Evolutionary conservation across 1,284 basidiomycete genomes (phyloP).

Genomic region (Naganishia liquefaciens): DNA sequence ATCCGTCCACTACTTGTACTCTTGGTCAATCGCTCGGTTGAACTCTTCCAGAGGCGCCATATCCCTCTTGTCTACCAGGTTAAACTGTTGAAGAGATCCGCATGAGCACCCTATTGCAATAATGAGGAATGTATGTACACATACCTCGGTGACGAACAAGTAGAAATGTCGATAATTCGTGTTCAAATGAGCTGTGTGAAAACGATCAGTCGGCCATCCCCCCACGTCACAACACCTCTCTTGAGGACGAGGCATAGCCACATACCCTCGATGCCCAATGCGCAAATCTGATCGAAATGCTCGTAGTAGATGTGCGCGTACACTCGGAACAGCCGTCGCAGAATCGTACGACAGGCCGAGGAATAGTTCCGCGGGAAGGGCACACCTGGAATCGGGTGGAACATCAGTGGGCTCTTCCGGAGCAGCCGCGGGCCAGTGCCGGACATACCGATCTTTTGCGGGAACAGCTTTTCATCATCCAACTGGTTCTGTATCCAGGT

Average conservation of each 20-base stretch:
- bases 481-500: conserved; percentile 94
- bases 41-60: conserved; percentile 93
- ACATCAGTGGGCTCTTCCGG: neutral
- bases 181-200: conserved; percentile 82
- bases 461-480: conserved; percentile 91
- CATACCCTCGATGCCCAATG: conserved; percentile 92
- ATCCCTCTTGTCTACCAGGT: conserved; percentile 96
- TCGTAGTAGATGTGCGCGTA: conserved; percentile 99
- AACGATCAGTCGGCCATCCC: neutral
- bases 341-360: conserved; percentile 86
- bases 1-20: conserved; percentile 60
- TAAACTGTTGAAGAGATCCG: conserved; percentile 64
- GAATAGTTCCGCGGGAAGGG: conserved; percentile 91
- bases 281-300: conserved; percentile 98
- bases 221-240: neutral
- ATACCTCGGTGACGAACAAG: conserved; percentile 90
- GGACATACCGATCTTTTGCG: conserved; percentile 81
- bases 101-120: neutral
- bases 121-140: conserved; percentile 32
- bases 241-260: neutral
- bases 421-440: neutral
- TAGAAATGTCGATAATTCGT: conserved; percentile 99
- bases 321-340: conserved; percentile 89
- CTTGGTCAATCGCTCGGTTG: conserved; percentile 89
- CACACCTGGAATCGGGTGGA: conserved; percentile 62